Conservation (phyloP, 2,329 filamentous ascomycete genomes). For the Sporothrix curviconia region DNA sequence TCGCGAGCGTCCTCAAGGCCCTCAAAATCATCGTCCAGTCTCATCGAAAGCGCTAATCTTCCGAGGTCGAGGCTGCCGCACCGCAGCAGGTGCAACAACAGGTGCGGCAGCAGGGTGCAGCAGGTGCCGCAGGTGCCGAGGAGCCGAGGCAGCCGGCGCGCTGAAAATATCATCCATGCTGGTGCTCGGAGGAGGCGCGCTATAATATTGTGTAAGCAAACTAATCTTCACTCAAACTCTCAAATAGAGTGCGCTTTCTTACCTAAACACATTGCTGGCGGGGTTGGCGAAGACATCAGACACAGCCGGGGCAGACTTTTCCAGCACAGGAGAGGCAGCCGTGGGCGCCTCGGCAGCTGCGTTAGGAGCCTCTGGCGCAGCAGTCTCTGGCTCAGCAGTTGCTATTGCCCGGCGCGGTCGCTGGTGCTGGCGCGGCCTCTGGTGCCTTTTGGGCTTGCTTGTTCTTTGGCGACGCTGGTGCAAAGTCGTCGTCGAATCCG, state of each 20-base stretch:
- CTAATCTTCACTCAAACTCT: too few relatives aligned
- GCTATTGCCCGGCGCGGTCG: conserved; percentile 5
- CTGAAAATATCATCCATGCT: conserved; percentile 16
- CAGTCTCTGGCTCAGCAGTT: too few relatives aligned
- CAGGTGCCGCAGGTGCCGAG: not conserved
- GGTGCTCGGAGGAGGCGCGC: not conserved
- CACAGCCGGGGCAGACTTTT: not conserved
- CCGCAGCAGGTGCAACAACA: conserved; percentile 19
- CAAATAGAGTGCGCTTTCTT: too few relatives aligned
- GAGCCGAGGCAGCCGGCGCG: not conserved
- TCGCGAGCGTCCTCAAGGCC: conserved; percentile 80
- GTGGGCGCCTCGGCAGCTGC: not conserved
- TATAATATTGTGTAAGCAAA: too few relatives aligned
- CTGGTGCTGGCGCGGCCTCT: not conserved
- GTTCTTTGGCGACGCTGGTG: conserved; percentile 52
- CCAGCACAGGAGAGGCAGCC: not conserved
- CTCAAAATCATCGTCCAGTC: conserved; percentile 72
- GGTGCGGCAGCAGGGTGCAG: not conserved
- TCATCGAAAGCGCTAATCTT: conserved; percentile 58
- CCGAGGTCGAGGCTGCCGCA: conserved; percentile 21
- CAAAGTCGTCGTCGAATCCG: conserved; percentile 90
- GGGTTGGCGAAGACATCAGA: not conserved
- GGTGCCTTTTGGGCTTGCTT: conserved; percentile 24
- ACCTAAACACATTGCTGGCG: not conserved
- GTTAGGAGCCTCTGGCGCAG: not conserved